phyloP scores from a whole-genome alignment of 2,329 filamentous ascomycete species.

The Colletotrichum lini region DNA sequence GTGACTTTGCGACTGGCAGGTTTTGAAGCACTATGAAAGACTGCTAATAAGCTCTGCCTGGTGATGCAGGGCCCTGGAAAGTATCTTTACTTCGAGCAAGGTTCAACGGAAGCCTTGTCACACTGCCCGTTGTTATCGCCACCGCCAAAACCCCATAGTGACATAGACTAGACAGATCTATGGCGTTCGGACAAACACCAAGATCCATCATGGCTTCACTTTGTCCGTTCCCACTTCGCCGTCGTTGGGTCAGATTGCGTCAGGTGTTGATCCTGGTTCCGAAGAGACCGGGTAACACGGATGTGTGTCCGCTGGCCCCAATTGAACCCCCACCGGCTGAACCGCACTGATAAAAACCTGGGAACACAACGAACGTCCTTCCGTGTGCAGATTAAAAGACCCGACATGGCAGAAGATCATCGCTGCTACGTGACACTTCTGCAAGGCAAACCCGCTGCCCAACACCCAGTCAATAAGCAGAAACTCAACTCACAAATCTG shows the following conservation, averaged over 20 bases:
- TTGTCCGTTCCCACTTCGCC: constrained; percentile 25
- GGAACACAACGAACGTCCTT: neutral
- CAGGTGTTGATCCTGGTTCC: constrained; percentile 20
- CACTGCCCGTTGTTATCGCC: neutral
- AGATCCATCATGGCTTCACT: neutral
- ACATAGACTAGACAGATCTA: too few species aligned
- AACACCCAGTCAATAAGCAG: constrained; percentile 15
- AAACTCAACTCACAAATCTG: constrained; percentile 43
- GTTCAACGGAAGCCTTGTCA: neutral
- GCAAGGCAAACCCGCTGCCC: constrained; percentile 12
- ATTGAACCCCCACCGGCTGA: constrained; percentile 14
- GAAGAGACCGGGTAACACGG: constrained; percentile 18
- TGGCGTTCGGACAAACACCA: constrained; percentile 23
- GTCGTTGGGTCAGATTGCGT: constrained; percentile 17
- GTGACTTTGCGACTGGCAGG: neutral
- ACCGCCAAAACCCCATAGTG: too few species aligned
- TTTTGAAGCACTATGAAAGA: neutral
- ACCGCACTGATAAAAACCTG: neutral
- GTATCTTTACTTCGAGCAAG: too few species aligned
- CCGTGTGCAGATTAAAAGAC: neutral
- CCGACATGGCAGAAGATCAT: constrained; percentile 5
- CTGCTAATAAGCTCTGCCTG: neutral
- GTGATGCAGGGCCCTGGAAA: neutral
- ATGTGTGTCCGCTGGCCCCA: constrained; percentile 24
- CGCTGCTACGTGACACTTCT: constrained; percentile 14